A percentile compares a stretch with the other conserved stretches of the same genome.
Conservation (phyloP, 768 basidiomycete genomes). For the Mycena galopus region DNA sequence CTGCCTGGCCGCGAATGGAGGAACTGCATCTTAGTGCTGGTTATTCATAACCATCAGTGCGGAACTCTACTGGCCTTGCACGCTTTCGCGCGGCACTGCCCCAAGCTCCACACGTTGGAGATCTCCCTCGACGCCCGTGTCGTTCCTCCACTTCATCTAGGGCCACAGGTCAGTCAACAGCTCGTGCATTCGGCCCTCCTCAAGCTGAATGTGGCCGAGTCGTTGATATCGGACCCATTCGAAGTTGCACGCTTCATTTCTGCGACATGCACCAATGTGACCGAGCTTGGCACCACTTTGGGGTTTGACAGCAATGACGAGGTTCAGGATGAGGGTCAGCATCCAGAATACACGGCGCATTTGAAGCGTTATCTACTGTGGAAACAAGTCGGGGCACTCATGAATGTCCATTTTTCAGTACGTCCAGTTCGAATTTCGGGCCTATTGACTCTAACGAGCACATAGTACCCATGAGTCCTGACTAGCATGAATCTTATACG, state of each 20-base stretch:
- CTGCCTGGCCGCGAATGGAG: background rate
- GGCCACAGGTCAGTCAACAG: background rate
- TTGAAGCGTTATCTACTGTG: too few species aligned
- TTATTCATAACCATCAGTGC: background rate
- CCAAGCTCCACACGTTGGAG: conserved; percentile 1
- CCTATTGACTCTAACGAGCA: too few species aligned
- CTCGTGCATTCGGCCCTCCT: background rate
- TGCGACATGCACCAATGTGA: background rate
- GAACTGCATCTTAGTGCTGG: background rate
- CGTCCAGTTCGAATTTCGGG: too few species aligned
- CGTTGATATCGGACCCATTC: background rate
- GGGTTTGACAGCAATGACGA: too few species aligned
- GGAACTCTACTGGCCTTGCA: background rate
- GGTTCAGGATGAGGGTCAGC: too few species aligned
- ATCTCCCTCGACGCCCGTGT: background rate
- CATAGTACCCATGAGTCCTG: too few species aligned
- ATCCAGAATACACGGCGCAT: too few species aligned
- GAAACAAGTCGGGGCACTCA: too few species aligned
- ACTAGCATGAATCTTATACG: too few species aligned
- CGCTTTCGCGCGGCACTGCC: conserved; percentile 7
- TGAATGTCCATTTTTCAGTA: too few species aligned
- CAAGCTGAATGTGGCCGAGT: background rate
- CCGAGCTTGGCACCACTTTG: background rate
- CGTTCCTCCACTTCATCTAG: background rate
- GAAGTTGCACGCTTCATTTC: conserved; percentile 1